A percentile compares a stretch with the other conserved stretches of the same genome.
These are phyloP conservation scores for Claviceps digitariae DNA, from an alignment of 2,329 filamentous ascomycete species.

Conservation along the genomic window DNA sequence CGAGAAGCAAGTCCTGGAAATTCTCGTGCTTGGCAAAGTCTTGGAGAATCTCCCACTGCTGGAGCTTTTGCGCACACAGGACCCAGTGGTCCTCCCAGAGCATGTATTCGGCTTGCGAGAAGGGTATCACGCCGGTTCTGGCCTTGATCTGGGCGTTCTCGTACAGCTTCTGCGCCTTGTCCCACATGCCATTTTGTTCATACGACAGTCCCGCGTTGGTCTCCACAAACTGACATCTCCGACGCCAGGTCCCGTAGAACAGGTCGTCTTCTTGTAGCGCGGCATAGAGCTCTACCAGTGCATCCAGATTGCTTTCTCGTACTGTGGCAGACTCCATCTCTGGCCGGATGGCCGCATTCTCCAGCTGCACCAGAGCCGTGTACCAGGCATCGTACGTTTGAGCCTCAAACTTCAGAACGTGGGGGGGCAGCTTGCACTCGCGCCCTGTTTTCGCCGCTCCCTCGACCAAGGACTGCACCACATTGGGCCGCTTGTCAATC, in stretches of 20 bases:
- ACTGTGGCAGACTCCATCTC: conserved; percentile 72
- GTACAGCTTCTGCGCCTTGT: conserved; percentile 94
- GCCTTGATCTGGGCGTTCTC: conserved; percentile 96
- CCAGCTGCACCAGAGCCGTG: conserved; percentile 77
- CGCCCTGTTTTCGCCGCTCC: conserved; percentile 76
- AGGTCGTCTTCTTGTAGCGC: conserved; percentile 88
- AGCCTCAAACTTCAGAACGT: conserved; percentile 89
- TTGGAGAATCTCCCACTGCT: conserved; percentile 96
- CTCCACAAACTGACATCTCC: conserved; percentile 90
- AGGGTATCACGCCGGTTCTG: conserved; percentile 86
- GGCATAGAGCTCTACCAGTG: conserved; percentile 85
- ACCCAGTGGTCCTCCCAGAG: conserved; percentile 99
- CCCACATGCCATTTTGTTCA: conserved; percentile 98
- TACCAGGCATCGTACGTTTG: conserved; percentile 97
- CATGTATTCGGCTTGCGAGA: conserved; percentile 95
- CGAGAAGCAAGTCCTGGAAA: conserved; percentile 86
- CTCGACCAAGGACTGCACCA: conserved; percentile 82
- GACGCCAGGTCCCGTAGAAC: conserved; percentile 94
- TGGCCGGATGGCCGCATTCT: conserved; percentile 75
- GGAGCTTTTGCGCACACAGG: conserved; percentile 90
- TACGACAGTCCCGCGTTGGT: conserved; percentile 95
- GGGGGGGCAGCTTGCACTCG: conserved; percentile 82
- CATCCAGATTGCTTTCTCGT: conserved; percentile 89
- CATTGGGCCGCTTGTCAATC: conserved; percentile 89
- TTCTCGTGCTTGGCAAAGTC: conserved; percentile 99